phyloP scores from a whole-genome alignment of 2,329 filamentous ascomycete species.

The Aspergillus hiratsukae region DNA sequence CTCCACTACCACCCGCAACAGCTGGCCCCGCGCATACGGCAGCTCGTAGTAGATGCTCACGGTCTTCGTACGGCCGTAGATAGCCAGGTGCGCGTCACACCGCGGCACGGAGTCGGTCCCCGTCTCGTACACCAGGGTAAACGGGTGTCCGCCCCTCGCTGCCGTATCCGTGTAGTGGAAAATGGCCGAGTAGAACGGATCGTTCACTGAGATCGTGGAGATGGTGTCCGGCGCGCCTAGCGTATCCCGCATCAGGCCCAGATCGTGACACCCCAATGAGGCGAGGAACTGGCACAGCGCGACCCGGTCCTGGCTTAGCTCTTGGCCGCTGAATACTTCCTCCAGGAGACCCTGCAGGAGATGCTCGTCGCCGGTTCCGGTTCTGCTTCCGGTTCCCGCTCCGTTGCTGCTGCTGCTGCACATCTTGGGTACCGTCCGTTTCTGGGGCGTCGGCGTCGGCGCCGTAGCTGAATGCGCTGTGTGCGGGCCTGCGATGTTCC shows the following conservation, averaged over 20 bases:
- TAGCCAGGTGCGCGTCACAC: constrained; percentile 34
- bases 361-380: background rate
- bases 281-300: constrained; percentile 43
- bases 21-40: constrained; percentile 54
- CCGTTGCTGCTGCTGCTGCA: background rate
- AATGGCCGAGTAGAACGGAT: constrained; percentile 39
- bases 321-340: constrained; percentile 25
- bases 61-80: constrained; percentile 53
- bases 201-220: constrained; percentile 41
- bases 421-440: background rate
- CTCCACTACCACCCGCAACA: constrained; percentile 44
- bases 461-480: constrained; percentile 14
- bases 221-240: constrained; percentile 48
- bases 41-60: constrained; percentile 54
- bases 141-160: constrained; percentile 28
- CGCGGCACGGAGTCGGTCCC: constrained; percentile 51
- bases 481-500: constrained; percentile 55
- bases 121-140: constrained; percentile 54
- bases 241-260: constrained; percentile 52
- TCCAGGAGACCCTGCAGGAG: constrained; percentile 18
- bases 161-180: constrained; percentile 27
- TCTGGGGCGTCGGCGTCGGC: constrained; percentile 4
- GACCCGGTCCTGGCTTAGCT: constrained; percentile 25
- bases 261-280: constrained; percentile 51
- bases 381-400: background rate